Evolutionary conservation across 1,284 basidiomycete species (phyloP).

Genomic region (Ganoderma boninense): DNA sequence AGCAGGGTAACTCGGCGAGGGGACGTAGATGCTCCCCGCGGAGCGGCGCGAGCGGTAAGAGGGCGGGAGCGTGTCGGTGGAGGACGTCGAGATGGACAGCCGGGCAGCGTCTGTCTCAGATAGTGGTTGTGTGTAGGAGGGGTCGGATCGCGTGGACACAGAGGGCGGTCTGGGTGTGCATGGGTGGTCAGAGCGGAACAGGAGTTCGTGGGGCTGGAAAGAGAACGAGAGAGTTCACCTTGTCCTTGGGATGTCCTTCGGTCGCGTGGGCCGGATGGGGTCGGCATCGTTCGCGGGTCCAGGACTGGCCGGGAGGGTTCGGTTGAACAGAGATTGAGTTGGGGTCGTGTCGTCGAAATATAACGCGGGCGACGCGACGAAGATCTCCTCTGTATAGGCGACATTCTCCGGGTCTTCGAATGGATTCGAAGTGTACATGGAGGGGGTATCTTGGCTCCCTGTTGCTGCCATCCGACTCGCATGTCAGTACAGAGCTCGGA

Average conservation of each 20-base stretch:
- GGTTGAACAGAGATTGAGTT: not conserved
- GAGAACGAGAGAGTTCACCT: not conserved
- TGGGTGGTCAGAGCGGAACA: not conserved
- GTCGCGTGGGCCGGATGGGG: not conserved
- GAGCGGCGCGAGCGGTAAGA: constrained; percentile 9
- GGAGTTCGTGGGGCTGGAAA: not conserved
- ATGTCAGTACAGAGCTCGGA: not conserved
- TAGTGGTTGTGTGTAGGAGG: not conserved
- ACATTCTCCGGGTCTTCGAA: not conserved
- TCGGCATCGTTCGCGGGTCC: not conserved
- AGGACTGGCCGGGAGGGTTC: not conserved
- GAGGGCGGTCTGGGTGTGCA: not conserved
- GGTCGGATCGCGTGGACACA: not conserved
- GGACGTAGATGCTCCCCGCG: not conserved
- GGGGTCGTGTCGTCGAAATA: not conserved
- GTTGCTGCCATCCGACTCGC: no score
- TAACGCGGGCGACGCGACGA: not conserved
- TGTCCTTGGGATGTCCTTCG: not conserved
- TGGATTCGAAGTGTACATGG: no score
- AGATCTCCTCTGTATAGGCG: not conserved
- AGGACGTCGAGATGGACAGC: not conserved
- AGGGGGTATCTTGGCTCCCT: no score
- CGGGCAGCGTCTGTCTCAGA: not conserved
- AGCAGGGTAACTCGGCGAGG: not conserved
- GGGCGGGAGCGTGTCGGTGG: constrained; percentile 8